These are phyloP conservation scores for Claviceps africana DNA, from an alignment of 2,329 filamentous ascomycete species.

Conservation along the genomic window DNA sequence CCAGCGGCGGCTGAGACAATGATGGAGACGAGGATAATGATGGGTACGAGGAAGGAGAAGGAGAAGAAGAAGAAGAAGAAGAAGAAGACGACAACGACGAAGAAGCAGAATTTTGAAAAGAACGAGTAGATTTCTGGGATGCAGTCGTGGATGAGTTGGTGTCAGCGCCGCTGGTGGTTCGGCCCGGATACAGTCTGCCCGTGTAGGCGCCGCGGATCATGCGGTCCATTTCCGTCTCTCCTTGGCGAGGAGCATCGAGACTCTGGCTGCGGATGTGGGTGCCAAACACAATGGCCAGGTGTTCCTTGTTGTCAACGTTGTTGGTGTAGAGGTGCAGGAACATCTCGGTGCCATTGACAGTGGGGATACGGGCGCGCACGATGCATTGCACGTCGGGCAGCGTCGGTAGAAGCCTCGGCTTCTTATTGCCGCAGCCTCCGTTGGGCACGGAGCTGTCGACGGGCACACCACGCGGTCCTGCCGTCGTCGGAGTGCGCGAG, in stretches of 20 bases:
- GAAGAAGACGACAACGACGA: too few species aligned
- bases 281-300: conserved; percentile 93
- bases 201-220: conserved; percentile 93
- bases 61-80: neutral
- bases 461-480: conserved; percentile 37
- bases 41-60: neutral
- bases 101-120: neutral
- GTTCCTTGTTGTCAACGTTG: conserved; percentile 85
- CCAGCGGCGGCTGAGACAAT: conserved; percentile 43
- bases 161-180: conserved; percentile 52
- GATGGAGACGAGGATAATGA: neutral
- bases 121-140: conserved; percentile 1
- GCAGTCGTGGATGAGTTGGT: conserved; percentile 6
- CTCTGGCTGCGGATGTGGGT: conserved; percentile 62
- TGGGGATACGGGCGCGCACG: conserved; percentile 88
- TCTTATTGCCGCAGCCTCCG: conserved; percentile 47
- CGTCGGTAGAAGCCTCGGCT: conserved; percentile 57
- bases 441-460: conserved; percentile 45
- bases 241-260: conserved; percentile 56
- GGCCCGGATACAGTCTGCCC: conserved; percentile 72
- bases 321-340: conserved; percentile 93
- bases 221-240: conserved; percentile 75
- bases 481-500: conserved; percentile 34
- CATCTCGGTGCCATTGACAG: conserved; percentile 85
- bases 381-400: conserved; percentile 84